Percentiles rank a stretch among this genome's conserved stretches.
phyloP scores from a whole-genome alignment of 2,329 filamentous ascomycete species.

The Aspergillus hortae region DNA sequence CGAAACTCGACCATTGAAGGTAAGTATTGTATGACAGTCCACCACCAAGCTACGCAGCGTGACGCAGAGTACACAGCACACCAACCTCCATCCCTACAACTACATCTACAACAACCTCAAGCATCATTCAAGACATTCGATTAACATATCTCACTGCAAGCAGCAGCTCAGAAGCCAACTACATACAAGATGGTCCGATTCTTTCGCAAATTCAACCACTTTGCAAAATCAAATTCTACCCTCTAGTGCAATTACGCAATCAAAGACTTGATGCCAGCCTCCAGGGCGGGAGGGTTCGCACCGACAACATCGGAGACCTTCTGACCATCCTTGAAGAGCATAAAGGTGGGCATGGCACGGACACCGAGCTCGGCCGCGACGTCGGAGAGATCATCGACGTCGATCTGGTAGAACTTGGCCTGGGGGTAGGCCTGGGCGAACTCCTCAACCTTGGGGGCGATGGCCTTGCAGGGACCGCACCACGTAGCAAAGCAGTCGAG shows the following conservation, averaged over 20 bases:
- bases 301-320: conserved; percentile 72
- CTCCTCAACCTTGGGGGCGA: conserved; percentile 71
- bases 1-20: too few relatives aligned
- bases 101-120: too few relatives aligned
- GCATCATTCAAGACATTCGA: too few relatives aligned
- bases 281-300: conserved; percentile 70
- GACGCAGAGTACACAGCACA: too few relatives aligned
- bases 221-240: too few relatives aligned
- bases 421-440: conserved; percentile 56
- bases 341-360: conserved; percentile 90
- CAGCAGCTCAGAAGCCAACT: neutral
- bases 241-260: conserved; percentile 12
- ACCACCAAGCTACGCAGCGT: too few relatives aligned
- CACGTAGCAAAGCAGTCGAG: conserved; percentile 86
- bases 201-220: too few relatives aligned
- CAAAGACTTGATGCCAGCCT: conserved; percentile 34
- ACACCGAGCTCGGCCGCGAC: conserved; percentile 74
- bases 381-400: conserved; percentile 77
- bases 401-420: conserved; percentile 80
- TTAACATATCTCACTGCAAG: too few relatives aligned
- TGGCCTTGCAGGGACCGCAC: conserved; percentile 94
- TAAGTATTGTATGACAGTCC: too few relatives aligned
- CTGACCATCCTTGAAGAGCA: conserved; percentile 75
- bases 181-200: neutral
- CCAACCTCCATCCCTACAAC: too few relatives aligned